These are phyloP conservation scores for Ganoderma multipileum DNA, from an alignment of 1,284 basidiomycete genomes.

Conservation along the genomic window DNA sequence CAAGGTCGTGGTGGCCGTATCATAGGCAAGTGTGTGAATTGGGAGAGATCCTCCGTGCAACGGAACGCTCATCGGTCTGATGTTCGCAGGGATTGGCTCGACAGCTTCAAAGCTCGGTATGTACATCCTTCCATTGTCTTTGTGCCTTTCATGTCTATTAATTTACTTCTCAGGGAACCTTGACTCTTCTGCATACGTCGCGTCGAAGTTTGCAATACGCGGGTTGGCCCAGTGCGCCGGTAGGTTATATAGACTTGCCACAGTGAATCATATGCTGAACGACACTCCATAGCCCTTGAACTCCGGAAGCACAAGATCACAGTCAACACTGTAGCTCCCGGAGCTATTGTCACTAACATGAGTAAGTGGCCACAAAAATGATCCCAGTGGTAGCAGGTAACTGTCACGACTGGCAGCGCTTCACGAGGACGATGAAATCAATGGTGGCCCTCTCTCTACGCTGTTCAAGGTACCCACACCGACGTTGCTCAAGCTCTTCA, in stretches of 20 bases:
- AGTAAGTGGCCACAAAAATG: not conserved
- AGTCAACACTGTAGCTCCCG: not conserved
- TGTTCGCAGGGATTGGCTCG: not conserved
- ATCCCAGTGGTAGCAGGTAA: not conserved
- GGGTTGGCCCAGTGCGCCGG: conserved; percentile 5
- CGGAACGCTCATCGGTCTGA: not conserved
- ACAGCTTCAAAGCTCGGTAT: not conserved
- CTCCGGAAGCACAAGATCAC: conserved; percentile 8
- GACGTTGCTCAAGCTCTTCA: not conserved
- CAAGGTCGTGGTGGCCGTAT: conserved; percentile 39
- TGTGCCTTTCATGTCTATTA: not conserved
- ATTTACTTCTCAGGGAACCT: not conserved
- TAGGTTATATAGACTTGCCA: not conserved
- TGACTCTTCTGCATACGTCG: not conserved
- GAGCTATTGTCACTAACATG: not conserved
- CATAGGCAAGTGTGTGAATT: conserved; percentile 27
- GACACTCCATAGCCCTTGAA: not conserved
- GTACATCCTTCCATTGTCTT: not conserved
- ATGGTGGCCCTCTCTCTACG: not conserved
- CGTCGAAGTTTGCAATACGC: conserved; percentile 7
- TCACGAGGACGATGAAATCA: not conserved
- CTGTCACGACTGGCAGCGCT: not conserved
- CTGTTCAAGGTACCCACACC: not conserved
- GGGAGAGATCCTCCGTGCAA: too few relatives aligned
- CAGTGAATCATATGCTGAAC: not conserved